A percentile compares a stretch with the other conserved stretches of the same genome.
Conservation (phyloP, 768 basidiomycete genomes). For the Termitomyces bulborhizus region DNA sequence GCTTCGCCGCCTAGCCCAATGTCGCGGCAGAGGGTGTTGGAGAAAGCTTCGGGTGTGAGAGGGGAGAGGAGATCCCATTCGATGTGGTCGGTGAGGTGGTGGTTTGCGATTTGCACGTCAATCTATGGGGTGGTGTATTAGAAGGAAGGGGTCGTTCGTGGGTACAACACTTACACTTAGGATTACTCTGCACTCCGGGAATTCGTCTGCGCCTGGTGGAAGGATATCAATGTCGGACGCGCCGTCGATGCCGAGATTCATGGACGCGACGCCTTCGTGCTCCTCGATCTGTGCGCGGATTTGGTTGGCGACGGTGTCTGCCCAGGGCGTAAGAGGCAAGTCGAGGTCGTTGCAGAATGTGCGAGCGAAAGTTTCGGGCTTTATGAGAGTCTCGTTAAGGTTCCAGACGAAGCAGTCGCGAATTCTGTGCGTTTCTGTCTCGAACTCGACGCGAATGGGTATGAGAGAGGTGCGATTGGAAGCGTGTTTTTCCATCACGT, state of each 20-base stretch:
- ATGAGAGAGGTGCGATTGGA: slow-evolving; percentile 51
- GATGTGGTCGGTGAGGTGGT: slow-evolving; percentile 91
- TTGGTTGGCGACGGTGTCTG: slow-evolving; percentile 74
- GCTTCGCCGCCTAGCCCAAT: slow-evolving; percentile 88
- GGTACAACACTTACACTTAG: slow-evolving; percentile 50
- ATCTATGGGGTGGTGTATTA: slow-evolving; percentile 44
- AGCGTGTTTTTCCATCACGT: slow-evolving; percentile 61
- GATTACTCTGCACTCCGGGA: slow-evolving; percentile 77
- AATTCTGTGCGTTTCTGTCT: slow-evolving; percentile 85
- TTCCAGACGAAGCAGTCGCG: slow-evolving; percentile 98
- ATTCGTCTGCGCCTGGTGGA: slow-evolving; percentile 42
- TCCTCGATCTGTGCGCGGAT: slow-evolving; percentile 92
- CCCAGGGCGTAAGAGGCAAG: slow-evolving; percentile 60
- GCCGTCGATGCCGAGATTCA: slow-evolving; percentile 66
- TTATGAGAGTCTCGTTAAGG: slow-evolving; percentile 78
- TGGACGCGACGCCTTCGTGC: slow-evolving; percentile 70
- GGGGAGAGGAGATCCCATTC: slow-evolving; percentile 98
- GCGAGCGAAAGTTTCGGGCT: slow-evolving; percentile 78
- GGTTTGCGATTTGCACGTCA: slow-evolving; percentile 91
- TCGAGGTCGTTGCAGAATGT: slow-evolving; percentile 89
- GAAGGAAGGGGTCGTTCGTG: background rate
- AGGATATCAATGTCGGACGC: slow-evolving; percentile 40
- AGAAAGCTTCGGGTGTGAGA: slow-evolving; percentile 84
- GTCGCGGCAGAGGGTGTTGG: slow-evolving; percentile 73
- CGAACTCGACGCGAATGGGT: slow-evolving; percentile 93